Conservation (phyloP, 306 rosid genomes). For the Inga laurina region DNA sequence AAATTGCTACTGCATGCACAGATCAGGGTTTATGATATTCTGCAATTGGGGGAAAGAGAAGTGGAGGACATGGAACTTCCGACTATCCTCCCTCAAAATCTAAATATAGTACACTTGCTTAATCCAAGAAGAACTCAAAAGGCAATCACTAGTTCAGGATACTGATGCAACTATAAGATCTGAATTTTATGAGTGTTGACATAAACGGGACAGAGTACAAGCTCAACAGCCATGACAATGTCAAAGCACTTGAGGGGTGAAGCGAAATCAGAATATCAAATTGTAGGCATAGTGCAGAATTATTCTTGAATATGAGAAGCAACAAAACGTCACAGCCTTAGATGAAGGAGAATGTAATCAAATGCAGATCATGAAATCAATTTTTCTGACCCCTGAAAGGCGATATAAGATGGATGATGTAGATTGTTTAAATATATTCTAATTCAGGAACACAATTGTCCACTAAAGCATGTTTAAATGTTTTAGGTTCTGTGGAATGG, state of each 20-base stretch:
- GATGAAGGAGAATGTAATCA: not conserved
- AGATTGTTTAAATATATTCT: not conserved
- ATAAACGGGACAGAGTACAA: not conserved
- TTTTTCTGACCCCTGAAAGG: not conserved
- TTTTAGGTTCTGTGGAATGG: not conserved
- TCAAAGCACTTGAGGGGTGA: not conserved
- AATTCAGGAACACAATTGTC: not conserved
- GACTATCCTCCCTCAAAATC: not conserved
- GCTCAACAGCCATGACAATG: not conserved
- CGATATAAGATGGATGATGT: not conserved
- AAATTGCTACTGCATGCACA: not conserved
- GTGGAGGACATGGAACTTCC: not conserved
- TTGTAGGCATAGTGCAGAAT: not conserved
- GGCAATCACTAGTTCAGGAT: not conserved
- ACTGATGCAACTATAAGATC: not conserved
- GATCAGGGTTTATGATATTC: not conserved
- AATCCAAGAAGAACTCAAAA: not conserved
- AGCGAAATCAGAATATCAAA: not conserved
- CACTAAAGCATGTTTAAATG: not conserved
- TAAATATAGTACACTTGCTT: not conserved
- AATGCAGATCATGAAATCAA: not conserved
- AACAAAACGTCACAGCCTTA: not conserved
- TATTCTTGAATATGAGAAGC: not conserved
- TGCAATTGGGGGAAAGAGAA: not conserved
- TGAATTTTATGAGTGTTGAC: not conserved